Evolutionary conservation across 345 rosid genomes (phyloP), one percentile per base, ranked within the genome.

Genomic region (Rubroshorea leprosula): DNA sequence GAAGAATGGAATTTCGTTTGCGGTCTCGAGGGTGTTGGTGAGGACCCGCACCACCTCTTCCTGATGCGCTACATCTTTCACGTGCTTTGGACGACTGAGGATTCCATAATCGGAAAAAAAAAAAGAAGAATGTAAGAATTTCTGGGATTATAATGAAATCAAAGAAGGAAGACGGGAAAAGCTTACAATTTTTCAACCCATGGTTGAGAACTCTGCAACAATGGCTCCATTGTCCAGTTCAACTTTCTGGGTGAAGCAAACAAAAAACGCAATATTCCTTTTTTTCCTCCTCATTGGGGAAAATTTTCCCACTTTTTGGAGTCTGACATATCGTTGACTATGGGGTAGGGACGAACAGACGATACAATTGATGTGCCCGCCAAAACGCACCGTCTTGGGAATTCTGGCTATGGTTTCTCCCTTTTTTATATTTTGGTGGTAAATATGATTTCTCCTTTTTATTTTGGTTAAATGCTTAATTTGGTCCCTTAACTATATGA

Each of bases 31-130:
- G 41, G 95, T 93, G 79, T 87, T 93, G 54, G 90, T 87, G 74
- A 93, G 96, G 64, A 89, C 97, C 17, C 99, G 91, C 52, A 93
- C 96, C 61, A 93, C 97, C 80, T 89, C 99, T 14, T 93, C 97
- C 77, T 93, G 99, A 63, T 92, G 91, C 16, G 93, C 95, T 48
- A 84, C 98, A 58, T 89, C 98, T 64, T 84, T 89, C 47, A 86
- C 91, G 69, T 83, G 90, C 84, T 68, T 89, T 19, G 98, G 98
- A 49, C 97, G 96, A 69, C 98, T 89, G 43, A 38, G 12, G 67
- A 54, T 18, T 21, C 21, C 66, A 43, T 25, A 58, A 65, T 15
- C 54, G 23, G 24, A 61, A 57, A 63, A 41, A 22, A 26, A 0
- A 2, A 23, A 1, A 11, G 5, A 6, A 55, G 43, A 19, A 43